These are phyloP conservation scores for Pelagomonas calceolata DNA, from an alignment of 108 stramenopile genomes.

Conservation along the genomic window DNA sequence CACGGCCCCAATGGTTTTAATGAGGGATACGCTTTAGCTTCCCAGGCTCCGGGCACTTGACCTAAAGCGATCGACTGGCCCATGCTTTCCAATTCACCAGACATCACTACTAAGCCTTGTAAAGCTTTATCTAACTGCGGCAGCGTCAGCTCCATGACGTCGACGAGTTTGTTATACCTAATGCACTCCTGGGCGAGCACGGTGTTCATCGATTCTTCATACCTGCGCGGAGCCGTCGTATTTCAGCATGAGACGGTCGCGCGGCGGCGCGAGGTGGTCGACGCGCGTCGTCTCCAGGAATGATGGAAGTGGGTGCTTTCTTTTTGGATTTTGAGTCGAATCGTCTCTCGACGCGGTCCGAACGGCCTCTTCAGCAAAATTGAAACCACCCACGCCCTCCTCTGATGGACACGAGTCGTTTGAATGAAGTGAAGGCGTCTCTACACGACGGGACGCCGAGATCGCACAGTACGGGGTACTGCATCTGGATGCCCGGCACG, in stretches of 20 bases:
- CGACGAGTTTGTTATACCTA: constrained; percentile 43
- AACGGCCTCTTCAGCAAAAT: background rate
- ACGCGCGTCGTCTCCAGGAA: no score
- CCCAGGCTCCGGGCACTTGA: constrained; percentile 40
- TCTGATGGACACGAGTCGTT: no score
- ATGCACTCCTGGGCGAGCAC: constrained; percentile 48
- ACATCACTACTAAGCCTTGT: constrained; percentile 52
- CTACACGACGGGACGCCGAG: no score
- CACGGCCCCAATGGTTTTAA: constrained; percentile 39
- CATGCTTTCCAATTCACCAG: constrained; percentile 39
- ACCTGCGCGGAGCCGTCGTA: no score
- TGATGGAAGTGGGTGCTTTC: no score
- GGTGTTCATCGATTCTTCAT: constrained; percentile 53
- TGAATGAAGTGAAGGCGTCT: no score
- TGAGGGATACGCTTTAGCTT: constrained; percentile 37
- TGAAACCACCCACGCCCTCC: constrained; percentile 4
- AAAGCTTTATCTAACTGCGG: constrained; percentile 38
- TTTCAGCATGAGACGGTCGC: constrained; percentile 4
- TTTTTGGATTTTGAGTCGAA: no score
- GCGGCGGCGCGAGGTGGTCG: no score
- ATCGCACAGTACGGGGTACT: constrained; percentile 33
- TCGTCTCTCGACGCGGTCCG: background rate
- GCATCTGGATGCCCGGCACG: constrained; percentile 13
- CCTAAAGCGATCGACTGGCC: constrained; percentile 28
- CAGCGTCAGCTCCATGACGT: constrained; percentile 22